Evolutionary conservation across 495 filamentous ascomycete genomes (phyloP).

Genomic region (Podospora sp.): DNA sequence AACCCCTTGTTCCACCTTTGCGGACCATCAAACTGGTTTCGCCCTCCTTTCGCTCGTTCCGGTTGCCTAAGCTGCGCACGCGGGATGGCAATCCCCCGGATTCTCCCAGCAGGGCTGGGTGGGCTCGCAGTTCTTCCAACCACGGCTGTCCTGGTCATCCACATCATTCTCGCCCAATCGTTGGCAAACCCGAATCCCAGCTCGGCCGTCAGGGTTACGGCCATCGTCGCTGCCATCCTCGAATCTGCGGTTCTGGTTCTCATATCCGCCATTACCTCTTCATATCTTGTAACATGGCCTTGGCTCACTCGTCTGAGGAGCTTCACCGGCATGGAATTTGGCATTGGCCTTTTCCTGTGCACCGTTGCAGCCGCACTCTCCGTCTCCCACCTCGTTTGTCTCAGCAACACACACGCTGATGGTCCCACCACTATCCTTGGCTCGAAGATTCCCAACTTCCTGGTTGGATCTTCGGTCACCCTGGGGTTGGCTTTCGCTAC

Average conservation of each 20-base stretch:
- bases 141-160: constrained; percentile 41
- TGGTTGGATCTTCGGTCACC: constrained; percentile 43
- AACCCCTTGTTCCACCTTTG: constrained; percentile 14
- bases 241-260: constrained; percentile 40
- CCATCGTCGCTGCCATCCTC: constrained; percentile 39
- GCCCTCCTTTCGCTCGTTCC: neutral
- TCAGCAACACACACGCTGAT: constrained; percentile 34
- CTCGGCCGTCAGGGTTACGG: constrained; percentile 38
- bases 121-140: constrained; percentile 43
- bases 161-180: constrained; percentile 45
- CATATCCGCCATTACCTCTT: constrained; percentile 31
- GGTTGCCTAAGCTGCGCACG: neutral
- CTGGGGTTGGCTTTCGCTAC: constrained; percentile 45
- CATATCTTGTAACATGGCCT: constrained; percentile 28
- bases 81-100: constrained; percentile 39
- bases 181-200: constrained; percentile 26
- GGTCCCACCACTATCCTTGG: constrained; percentile 37
- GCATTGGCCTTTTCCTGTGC: constrained; percentile 38
- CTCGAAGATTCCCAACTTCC: constrained; percentile 31
- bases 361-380: constrained; percentile 44
- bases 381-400: constrained; percentile 40
- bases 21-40: neutral
- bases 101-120: constrained; percentile 43
- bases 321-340: constrained; percentile 40
- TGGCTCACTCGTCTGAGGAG: constrained; percentile 26